Evolutionary conservation across 1,139 yeast genomes (phyloP).

Genomic region (Candida sp.): DNA sequence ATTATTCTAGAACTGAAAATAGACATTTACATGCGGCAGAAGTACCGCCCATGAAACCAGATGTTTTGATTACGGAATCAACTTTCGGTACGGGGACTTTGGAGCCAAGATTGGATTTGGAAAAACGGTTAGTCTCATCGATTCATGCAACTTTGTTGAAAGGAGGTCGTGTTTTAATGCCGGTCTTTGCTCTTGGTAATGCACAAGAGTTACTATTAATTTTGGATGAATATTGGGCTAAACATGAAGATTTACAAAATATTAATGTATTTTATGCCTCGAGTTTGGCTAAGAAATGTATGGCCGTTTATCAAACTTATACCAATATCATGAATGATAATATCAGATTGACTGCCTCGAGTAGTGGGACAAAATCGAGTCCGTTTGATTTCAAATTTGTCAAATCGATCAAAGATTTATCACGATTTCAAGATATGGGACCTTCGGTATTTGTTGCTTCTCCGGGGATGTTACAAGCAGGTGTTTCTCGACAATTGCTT

Average conservation of each 20-base stretch:
- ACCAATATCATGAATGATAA: slow-evolving; percentile 96
- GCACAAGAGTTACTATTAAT: slow-evolving; percentile 92
- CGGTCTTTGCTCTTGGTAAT: slow-evolving; percentile 95
- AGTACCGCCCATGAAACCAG: slow-evolving; percentile 87
- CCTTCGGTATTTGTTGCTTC: slow-evolving; percentile 97
- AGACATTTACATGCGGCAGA: slow-evolving; percentile 96
- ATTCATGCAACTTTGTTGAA: slow-evolving; percentile 81
- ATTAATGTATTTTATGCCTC: slow-evolving; percentile 90
- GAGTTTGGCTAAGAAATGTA: slow-evolving; percentile 88
- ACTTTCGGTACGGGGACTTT: slow-evolving; percentile 98
- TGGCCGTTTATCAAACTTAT: slow-evolving; percentile 96
- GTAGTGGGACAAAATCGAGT: slow-evolving; percentile 41
- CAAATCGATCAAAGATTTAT: slow-evolving; percentile 74
- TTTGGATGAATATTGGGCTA: slow-evolving; percentile 91
- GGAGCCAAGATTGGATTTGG: slow-evolving; percentile 86
- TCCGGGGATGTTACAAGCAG: slow-evolving; percentile 98
- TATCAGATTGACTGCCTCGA: slow-evolving; percentile 70
- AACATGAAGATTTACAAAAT: slow-evolving; percentile 77
- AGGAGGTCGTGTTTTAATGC: slow-evolving; percentile 91
- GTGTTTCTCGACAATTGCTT: slow-evolving; percentile 83
- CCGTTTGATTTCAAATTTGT: slow-evolving; percentile 91
- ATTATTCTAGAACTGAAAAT: slow-evolving; percentile 92
- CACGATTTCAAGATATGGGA: slow-evolving; percentile 86
- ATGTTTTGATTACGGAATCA: slow-evolving; percentile 87
- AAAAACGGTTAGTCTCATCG: slow-evolving; percentile 70